phyloP scores from a whole-genome alignment of 306 rosid species.

The Canavalia ensiformis region DNA sequence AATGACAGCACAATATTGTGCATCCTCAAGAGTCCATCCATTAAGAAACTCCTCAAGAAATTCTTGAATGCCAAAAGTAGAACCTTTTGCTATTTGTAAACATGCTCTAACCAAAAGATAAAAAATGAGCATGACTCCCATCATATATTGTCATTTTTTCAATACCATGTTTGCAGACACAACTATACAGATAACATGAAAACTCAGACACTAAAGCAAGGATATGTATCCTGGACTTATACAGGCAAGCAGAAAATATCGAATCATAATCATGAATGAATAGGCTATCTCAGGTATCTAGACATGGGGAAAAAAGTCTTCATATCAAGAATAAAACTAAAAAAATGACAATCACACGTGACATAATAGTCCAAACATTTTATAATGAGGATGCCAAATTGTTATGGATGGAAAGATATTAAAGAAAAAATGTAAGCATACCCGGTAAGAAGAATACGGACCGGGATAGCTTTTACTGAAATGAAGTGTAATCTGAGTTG shows the following conservation, averaged over 20 bases:
- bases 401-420: neutral
- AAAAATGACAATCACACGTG: neutral
- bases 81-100: slow-evolving; percentile 67
- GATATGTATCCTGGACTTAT: slow-evolving; percentile 11
- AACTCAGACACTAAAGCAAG: slow-evolving; percentile 15
- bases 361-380: neutral
- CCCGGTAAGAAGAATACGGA: slow-evolving; percentile 74
- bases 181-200: neutral
- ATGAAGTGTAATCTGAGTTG: slow-evolving; percentile 61
- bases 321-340: neutral
- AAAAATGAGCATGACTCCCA: neutral
- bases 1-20: slow-evolving; percentile 54
- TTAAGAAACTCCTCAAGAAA: slow-evolving; percentile 75
- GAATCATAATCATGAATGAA: neutral
- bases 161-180: slow-evolving; percentile 14
- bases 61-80: slow-evolving; percentile 50
- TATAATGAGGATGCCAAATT: neutral
- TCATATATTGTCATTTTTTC: slow-evolving; percentile 2
- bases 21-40: slow-evolving; percentile 73
- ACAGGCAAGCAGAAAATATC: slow-evolving; percentile 19
- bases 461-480: slow-evolving; percentile 66
- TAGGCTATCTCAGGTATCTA: neutral
- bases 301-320: neutral
- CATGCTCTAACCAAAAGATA: slow-evolving; percentile 60
- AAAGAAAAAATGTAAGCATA: slow-evolving; percentile 47